Evolutionary conservation across 257 asterid species (phyloP).

Genomic region (Forsythia suspensa): DNA sequence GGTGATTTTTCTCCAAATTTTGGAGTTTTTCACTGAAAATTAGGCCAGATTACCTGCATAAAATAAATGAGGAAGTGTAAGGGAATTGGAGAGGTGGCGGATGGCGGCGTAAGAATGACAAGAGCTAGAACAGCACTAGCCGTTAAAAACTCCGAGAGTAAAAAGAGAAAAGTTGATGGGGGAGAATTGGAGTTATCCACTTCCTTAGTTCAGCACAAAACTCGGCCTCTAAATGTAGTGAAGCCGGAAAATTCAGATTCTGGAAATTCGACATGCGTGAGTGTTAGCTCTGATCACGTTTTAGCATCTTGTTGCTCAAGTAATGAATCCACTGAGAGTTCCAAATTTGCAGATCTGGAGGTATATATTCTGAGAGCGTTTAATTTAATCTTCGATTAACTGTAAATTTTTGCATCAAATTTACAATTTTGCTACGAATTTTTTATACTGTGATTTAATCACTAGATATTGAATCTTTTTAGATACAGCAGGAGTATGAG

Average conservation of each 20-base stretch:
- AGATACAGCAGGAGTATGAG: constrained; percentile 34
- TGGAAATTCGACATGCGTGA: constrained; percentile 31
- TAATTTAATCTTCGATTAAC: constrained; percentile 2
- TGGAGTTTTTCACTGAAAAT: background rate
- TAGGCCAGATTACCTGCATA: background rate
- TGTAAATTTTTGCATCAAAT: background rate
- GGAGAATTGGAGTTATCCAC: constrained; percentile 33
- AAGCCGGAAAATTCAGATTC: constrained; percentile 32
- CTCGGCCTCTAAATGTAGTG: constrained; percentile 29
- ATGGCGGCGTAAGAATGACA: constrained; percentile 7
- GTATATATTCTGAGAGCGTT: too few species aligned
- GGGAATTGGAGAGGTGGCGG: constrained; percentile 28
- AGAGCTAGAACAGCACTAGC: background rate
- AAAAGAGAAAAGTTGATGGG: constrained; percentile 42
- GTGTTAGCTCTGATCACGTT: constrained; percentile 29
- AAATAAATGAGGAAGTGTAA: constrained; percentile 26
- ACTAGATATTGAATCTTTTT: constrained; percentile 21
- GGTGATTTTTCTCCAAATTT: background rate
- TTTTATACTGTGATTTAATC: constrained; percentile 17
- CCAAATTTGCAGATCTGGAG: constrained; percentile 57
- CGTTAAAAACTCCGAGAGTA: background rate
- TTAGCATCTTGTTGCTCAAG: constrained; percentile 46
- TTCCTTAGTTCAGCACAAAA: constrained; percentile 34
- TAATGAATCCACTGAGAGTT: constrained; percentile 36
- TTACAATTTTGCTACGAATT: constrained; percentile 5